These are phyloP conservation scores for Didymella pomorum DNA, from an alignment of 2,329 filamentous ascomycete genomes.

Conservation along the genomic window DNA sequence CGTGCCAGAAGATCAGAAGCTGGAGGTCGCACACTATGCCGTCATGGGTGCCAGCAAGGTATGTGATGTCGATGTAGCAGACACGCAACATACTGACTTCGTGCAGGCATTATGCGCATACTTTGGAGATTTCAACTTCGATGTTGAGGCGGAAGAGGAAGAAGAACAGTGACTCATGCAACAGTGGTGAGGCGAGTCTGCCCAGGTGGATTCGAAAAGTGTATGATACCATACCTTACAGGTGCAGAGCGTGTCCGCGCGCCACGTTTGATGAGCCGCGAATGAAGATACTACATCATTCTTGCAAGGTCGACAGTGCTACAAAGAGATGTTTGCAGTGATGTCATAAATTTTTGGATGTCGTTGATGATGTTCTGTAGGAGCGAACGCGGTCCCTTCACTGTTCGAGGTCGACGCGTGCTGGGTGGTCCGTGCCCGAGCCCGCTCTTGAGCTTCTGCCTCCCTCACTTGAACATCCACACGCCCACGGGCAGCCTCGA, in stretches of 20 bases:
- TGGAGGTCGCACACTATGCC: conserved; percentile 75
- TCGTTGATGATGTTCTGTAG: not conserved
- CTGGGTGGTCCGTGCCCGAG: conserved; percentile 6
- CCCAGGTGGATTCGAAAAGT: not conserved
- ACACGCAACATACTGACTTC: conserved; percentile 12
- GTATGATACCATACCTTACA: not conserved
- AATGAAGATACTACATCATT: not conserved
- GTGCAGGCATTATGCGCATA: conserved; percentile 64
- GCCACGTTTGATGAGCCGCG: not conserved
- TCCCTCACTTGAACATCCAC: conserved; percentile 22
- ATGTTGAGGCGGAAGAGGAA: conserved; percentile 27
- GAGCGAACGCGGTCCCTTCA: not conserved
- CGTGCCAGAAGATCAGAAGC: conserved; percentile 42
- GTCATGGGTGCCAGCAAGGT: conserved; percentile 90
- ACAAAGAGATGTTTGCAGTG: not conserved
- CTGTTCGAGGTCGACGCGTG: conserved; percentile 6
- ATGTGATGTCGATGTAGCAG: conserved; percentile 19
- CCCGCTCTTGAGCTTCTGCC: conserved; percentile 6
- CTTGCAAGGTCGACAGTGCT: too few relatives aligned
- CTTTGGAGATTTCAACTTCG: conserved; percentile 61
- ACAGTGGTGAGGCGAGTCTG: too few relatives aligned
- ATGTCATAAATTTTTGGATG: not conserved
- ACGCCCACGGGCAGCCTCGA: conserved; percentile 25
- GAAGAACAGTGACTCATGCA: not conserved
- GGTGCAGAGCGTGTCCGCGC: not conserved